Evolutionary conservation across 2,329 filamentous ascomycete species (phyloP).

Genomic region (Microdochium bolleyi): DNA sequence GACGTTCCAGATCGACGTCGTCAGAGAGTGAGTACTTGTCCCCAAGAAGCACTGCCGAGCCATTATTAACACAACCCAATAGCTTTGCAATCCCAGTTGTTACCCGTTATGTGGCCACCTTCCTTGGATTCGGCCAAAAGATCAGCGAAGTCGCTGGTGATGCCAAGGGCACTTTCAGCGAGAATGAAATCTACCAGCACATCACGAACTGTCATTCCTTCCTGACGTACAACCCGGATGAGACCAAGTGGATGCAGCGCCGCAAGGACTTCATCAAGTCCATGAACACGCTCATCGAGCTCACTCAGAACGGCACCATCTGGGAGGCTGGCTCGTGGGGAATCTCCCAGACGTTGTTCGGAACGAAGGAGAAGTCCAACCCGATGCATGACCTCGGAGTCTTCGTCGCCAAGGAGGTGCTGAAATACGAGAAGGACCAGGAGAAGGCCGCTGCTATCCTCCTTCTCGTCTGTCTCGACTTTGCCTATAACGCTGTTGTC

Average conservation of each 20-base stretch:
- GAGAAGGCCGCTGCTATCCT: conserved; percentile 2
- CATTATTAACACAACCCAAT: background rate
- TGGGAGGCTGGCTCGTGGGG: conserved; percentile 1
- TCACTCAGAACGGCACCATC: conserved; percentile 3
- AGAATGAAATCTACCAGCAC: conserved; percentile 16
- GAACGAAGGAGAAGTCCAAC: background rate
- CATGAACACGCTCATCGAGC: conserved; percentile 2
- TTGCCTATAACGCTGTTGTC: conserved; percentile 3
- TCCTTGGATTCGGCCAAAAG: conserved; percentile 11
- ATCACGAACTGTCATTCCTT: conserved; percentile 15
- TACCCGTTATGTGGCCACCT: conserved; percentile 21
- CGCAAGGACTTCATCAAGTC: background rate
- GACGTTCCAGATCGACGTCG: conserved; percentile 12
- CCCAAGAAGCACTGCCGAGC: background rate
- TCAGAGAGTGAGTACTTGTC: conserved; percentile 11
- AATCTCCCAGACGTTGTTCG: conserved; percentile 1
- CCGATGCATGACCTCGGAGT: conserved; percentile 3
- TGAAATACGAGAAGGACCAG: conserved; percentile 1
- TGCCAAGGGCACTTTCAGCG: conserved; percentile 5
- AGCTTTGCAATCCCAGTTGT: conserved; percentile 15
- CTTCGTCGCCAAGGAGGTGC: conserved; percentile 3
- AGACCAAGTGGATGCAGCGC: conserved; percentile 13
- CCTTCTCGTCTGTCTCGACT: conserved; percentile 2
- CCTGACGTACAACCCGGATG: conserved; percentile 14
- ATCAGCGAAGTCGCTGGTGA: conserved; percentile 6